Conservation (phyloP, 257 asterid species). For the Avicennia marina region DNA sequence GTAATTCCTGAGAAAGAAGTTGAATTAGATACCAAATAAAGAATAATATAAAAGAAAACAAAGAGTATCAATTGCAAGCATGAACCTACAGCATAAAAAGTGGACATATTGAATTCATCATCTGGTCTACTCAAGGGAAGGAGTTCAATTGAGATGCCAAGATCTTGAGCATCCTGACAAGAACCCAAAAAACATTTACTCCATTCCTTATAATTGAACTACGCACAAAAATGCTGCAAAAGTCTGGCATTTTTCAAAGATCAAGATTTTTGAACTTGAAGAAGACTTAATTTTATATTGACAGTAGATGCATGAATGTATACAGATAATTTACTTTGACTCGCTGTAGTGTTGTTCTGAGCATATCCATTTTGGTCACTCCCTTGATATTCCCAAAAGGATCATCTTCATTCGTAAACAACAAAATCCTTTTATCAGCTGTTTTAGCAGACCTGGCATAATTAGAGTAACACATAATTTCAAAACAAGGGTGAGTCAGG, state of each 20-base stretch:
- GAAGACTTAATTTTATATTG: constrained; percentile 2
- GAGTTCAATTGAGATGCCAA: constrained; percentile 82
- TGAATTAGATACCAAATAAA: constrained; percentile 16
- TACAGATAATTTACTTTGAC: constrained; percentile 62
- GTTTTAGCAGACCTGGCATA: constrained; percentile 68
- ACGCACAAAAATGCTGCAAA: not conserved
- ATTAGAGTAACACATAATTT: constrained; percentile 16
- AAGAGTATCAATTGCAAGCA: constrained; percentile 1
- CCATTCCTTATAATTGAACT: constrained; percentile 2
- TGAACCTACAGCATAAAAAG: constrained; percentile 80
- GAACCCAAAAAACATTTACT: not conserved
- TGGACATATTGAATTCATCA: constrained; percentile 72
- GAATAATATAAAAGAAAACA: not conserved
- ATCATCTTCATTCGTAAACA: constrained; percentile 95
- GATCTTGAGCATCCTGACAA: constrained; percentile 95
- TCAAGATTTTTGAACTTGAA: constrained; percentile 18
- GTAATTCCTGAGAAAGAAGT: constrained; percentile 59
- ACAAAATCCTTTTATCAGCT: constrained; percentile 75
- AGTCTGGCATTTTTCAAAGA: constrained; percentile 2
- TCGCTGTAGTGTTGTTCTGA: constrained; percentile 88
- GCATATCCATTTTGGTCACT: constrained; percentile 84
- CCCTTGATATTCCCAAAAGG: constrained; percentile 88
- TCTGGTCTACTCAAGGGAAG: constrained; percentile 77
- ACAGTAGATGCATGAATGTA: constrained; percentile 7
- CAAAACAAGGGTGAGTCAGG: too few relatives aligned